These are phyloP conservation scores for Clitoria ternatea DNA, from an alignment of 306 rosid genomes.

Conservation along the genomic window DNA sequence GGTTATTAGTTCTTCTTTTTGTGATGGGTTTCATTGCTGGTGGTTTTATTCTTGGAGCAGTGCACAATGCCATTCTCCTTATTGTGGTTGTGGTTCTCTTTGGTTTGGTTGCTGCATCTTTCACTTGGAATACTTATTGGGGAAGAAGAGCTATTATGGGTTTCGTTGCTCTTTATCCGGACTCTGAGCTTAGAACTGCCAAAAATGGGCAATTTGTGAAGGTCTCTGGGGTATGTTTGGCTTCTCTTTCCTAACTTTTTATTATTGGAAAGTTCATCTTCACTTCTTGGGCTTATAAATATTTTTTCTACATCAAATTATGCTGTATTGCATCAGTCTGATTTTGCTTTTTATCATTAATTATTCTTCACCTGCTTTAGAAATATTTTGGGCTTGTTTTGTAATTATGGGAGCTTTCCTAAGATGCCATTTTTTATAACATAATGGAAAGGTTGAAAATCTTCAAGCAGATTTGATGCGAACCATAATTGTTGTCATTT, in stretches of 20 bases:
- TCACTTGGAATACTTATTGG: slow-evolving; percentile 89
- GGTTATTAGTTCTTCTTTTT: slow-evolving; percentile 88
- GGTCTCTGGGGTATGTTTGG: slow-evolving; percentile 89
- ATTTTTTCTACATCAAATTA: not conserved
- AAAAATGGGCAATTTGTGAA: slow-evolving; percentile 94
- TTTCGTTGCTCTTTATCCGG: slow-evolving; percentile 73
- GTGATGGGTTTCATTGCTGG: slow-evolving; percentile 99
- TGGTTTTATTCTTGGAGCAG: slow-evolving; percentile 97
- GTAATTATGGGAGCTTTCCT: not conserved
- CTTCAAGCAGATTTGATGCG: not conserved
- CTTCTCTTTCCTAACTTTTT: slow-evolving; percentile 22
- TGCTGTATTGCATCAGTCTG: not conserved
- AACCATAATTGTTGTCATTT: not conserved
- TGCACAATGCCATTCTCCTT: slow-evolving; percentile 83
- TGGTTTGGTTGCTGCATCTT: slow-evolving; percentile 67
- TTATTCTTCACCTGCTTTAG: slow-evolving; percentile 8
- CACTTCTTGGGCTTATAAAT: not conserved
- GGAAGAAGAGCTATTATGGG: slow-evolving; percentile 82
- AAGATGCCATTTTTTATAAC: not conserved
- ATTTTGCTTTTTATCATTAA: slow-evolving; percentile 6
- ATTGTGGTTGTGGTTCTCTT: slow-evolving; percentile 82
- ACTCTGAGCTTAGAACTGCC: slow-evolving; percentile 97
- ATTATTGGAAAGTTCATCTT: slow-evolving; percentile 5
- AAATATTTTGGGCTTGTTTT: slow-evolving; percentile 1
- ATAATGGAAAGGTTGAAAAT: not conserved